Conservation (phyloP, 2,329 filamentous ascomycete species). For the Dichotomopilus funicola region DNA sequence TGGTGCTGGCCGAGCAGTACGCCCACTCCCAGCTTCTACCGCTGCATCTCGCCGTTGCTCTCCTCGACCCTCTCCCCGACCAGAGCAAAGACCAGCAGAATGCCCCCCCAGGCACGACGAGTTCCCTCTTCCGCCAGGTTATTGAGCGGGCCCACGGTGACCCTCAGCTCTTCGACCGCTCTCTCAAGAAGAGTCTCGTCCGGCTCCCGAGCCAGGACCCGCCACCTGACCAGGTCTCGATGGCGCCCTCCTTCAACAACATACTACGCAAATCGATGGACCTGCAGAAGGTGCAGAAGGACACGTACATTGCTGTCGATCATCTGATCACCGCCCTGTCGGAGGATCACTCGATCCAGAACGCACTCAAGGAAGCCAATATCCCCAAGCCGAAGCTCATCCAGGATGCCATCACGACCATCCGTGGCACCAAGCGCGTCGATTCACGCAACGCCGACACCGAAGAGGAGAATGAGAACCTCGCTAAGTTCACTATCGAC, state of each 20-base stretch:
- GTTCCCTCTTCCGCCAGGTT: constrained; percentile 89
- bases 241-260: constrained; percentile 75
- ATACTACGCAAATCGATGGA: constrained; percentile 80
- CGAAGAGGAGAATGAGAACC: constrained; percentile 87
- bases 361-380: constrained; percentile 74
- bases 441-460: constrained; percentile 94
- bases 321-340: constrained; percentile 82
- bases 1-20: constrained; percentile 81
- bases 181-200: constrained; percentile 86
- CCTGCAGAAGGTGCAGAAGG: constrained; percentile 94
- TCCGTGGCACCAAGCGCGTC: constrained; percentile 86
- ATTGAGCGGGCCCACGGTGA: constrained; percentile 92
- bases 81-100: constrained; percentile 80
- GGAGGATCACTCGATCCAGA: constrained; percentile 70
- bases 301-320: constrained; percentile 89
- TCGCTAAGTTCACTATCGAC: constrained; percentile 97
- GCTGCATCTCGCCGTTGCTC: constrained; percentile 77
- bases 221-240: constrained; percentile 78
- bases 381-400: constrained; percentile 87
- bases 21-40: constrained; percentile 86
- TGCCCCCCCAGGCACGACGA: constrained; percentile 52
- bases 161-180: constrained; percentile 77
- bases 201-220: constrained; percentile 91
- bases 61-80: constrained; percentile 69
- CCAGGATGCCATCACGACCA: constrained; percentile 82